Conservation (phyloP, 192 early-diverging fungal species). For the Dissophora globulifera region DNA sequence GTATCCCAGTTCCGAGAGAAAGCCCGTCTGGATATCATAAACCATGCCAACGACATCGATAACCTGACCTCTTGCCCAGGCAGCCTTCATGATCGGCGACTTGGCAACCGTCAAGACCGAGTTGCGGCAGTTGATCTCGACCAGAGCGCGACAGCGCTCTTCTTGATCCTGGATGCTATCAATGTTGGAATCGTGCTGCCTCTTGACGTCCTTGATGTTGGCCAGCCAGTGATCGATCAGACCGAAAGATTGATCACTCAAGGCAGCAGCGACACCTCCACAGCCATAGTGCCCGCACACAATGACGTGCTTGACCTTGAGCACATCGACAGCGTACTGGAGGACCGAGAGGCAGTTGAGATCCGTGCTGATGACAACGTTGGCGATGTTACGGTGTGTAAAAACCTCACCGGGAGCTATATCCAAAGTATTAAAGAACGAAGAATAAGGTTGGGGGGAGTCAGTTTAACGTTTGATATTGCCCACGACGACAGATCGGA, state of each 20-base stretch:
- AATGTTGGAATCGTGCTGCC: conserved; percentile 52
- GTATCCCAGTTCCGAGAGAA: conserved; percentile 43
- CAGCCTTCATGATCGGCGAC: conserved; percentile 82
- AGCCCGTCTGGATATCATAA: conserved; percentile 71
- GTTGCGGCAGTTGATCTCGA: conserved; percentile 81
- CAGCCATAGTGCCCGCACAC: conserved; percentile 89
- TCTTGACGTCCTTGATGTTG: conserved; percentile 84
- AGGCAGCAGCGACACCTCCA: conserved; percentile 73
- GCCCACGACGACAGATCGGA: no score
- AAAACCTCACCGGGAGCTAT: conserved; percentile 86
- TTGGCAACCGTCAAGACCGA: conserved; percentile 75
- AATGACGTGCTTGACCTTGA: conserved; percentile 93
- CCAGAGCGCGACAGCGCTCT: conserved; percentile 59
- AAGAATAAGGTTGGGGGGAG: neutral
- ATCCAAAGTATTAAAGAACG: neutral
- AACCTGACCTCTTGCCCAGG: conserved; percentile 80
- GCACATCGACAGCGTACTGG: conserved; percentile 91
- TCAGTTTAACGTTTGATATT: no score
- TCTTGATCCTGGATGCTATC: conserved; percentile 48
- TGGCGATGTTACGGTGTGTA: conserved; percentile 98
- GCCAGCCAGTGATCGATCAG: conserved; percentile 92
- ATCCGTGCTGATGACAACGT: conserved; percentile 85
- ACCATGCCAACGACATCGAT: conserved; percentile 76
- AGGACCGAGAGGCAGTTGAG: conserved; percentile 86
- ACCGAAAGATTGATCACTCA: conserved; percentile 69